These are phyloP conservation scores for Brassica cretica DNA, from an alignment of 345 rosid genomes.

Conservation along the genomic window DNA sequence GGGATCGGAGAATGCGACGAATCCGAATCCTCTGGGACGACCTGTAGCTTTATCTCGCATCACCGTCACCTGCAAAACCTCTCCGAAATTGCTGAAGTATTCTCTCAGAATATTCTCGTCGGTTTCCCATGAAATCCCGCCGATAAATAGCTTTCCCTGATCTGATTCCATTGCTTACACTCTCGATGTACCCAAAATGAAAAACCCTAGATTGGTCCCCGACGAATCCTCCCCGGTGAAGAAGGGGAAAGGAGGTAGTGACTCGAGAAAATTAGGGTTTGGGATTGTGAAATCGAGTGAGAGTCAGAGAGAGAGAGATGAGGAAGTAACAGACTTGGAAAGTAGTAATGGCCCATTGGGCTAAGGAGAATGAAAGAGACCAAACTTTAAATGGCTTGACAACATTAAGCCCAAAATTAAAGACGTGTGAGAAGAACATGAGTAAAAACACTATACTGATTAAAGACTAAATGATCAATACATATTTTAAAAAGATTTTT, in stretches of 20 bases:
- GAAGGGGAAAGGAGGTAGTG: conserved; percentile 21
- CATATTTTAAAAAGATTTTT: too few species aligned
- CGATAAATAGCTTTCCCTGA: conserved; percentile 88
- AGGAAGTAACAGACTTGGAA: neutral
- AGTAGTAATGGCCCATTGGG: neutral
- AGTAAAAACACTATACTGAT: too few species aligned
- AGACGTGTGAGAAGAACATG: too few species aligned
- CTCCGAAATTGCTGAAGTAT: conserved; percentile 69
- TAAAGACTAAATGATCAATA: too few species aligned
- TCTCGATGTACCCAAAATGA: neutral
- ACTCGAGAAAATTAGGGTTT: conserved; percentile 38
- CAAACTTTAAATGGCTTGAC: neutral
- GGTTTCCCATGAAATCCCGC: conserved; percentile 97
- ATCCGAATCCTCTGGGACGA: conserved; percentile 82
- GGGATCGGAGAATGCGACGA: conserved; percentile 80
- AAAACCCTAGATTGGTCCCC: conserved; percentile 29
- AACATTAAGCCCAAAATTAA: too few species aligned
- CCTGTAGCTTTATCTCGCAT: conserved; percentile 77
- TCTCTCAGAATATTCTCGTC: conserved; percentile 66
- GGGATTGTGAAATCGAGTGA: conserved; percentile 27
- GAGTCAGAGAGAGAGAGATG: neutral
- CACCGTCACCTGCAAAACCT: conserved; percentile 63
- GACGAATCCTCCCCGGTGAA: conserved; percentile 29
- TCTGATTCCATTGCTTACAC: conserved; percentile 64
- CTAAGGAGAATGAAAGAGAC: neutral